Conservation (phyloP, 495 filamentous ascomycete species). For the Xylaria longipes region DNA sequence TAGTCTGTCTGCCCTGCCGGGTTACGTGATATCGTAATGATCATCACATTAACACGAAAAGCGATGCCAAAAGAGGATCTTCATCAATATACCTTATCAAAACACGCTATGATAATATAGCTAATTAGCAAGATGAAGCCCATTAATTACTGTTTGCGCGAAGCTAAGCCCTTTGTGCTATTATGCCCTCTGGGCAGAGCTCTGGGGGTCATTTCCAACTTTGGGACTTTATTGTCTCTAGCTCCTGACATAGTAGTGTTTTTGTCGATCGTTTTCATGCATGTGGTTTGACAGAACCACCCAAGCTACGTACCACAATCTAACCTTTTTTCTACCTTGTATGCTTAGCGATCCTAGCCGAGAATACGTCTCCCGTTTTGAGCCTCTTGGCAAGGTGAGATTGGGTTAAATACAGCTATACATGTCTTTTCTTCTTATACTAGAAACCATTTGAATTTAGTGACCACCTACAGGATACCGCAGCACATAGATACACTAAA, state of each 20-base stretch:
- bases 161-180: conserved; percentile 1
- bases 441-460: background rate
- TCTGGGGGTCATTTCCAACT: conserved; percentile 7
- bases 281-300: conserved; percentile 9
- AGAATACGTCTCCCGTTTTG: background rate
- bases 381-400: background rate
- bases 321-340: background rate
- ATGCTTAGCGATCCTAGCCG: background rate
- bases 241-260: background rate
- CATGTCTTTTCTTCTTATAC: background rate
- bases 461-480: background rate
- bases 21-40: conserved; percentile 13
- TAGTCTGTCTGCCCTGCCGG: background rate
- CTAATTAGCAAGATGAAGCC: conserved; percentile 15
- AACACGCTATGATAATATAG: background rate
- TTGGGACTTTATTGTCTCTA: background rate
- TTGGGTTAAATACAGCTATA: conserved; percentile 17
- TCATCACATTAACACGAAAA: conserved; percentile 14
- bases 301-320: background rate
- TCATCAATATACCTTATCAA: background rate
- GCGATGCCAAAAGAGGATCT: background rate
- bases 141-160: background rate
- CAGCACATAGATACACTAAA: background rate
- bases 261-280: conserved; percentile 20
- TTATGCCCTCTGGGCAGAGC: background rate